Base-by-base conservation (phyloP, 2,329 filamentous ascomycete species). In the Penicillium sp. region DNA sequence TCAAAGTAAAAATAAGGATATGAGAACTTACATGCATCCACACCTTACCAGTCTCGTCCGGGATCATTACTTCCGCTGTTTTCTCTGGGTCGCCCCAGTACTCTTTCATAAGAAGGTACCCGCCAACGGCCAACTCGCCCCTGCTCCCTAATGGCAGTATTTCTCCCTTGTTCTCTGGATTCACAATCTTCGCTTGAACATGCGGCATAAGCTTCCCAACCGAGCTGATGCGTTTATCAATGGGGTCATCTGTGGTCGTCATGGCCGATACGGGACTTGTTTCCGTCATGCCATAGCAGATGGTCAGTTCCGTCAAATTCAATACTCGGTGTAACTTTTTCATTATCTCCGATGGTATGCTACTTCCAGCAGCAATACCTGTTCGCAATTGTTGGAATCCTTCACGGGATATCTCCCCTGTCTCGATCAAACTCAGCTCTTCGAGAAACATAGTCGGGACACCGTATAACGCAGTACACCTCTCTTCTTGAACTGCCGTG, bases 201-300 rank as follows among this genome's bases (percentile, higher is more conserved):
- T 97, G 92, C 8, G 92, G 91, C 75, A 97, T 85, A 1, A 88
- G 79, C n/a, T 82, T 79, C 3, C 94, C 94, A 1, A 97, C 90
- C 3, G 84, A 88, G 38, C 84, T 81, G 48, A 90, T 88, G 39
- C 92, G 81, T 72, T 88, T 89, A 36, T 82, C 81, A 3, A 90
- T 77, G 0, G 90, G 86, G 67, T 96, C 92, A 16, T 83, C 75
- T 0, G 90, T 92, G 0, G 84, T 79, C 0, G 92, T 96, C 92
- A 96, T 96, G 59, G 83, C 84, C 6, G 78, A 81, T 0, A 84
- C 81, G 2, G 78, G 83, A 80, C 66, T 89, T 58, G 92, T 97
- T 75, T 97, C 92, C 1, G 92, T 97, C 92, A 96, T 96, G 57
- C 92, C 92, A 72, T 97, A 97, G 78, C 92, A 96, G 59, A 96